Percentiles rank a stretch among this genome's conserved stretches.
Evolutionary conservation across 257 asterid species (phyloP).

Genomic region (Nicotiana tomentosiformis): DNA sequence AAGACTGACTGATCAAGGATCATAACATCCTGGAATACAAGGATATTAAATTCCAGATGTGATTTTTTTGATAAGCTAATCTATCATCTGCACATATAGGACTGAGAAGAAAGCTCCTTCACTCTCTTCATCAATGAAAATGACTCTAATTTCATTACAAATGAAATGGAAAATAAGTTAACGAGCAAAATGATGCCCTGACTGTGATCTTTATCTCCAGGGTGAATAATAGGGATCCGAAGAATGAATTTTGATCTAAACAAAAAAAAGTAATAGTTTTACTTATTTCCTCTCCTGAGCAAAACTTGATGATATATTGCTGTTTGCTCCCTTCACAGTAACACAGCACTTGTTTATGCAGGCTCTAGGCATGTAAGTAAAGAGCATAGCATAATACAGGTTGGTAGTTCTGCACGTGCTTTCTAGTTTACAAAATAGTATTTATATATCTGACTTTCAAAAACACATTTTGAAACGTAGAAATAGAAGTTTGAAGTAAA

Average conservation of each 20-base stretch:
- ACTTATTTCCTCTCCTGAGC: not conserved
- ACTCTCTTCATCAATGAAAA: not conserved
- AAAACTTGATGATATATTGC: not conserved
- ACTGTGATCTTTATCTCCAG: not conserved
- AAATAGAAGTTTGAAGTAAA: not conserved
- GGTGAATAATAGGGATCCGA: not conserved
- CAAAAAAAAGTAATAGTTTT: not conserved
- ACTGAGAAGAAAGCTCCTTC: not conserved
- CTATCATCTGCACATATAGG: not conserved
- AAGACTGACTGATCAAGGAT: slow-evolving; percentile 49
- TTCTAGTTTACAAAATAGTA: not conserved
- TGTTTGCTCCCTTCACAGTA: not conserved
- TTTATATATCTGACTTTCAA: not conserved
- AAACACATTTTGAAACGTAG: not conserved
- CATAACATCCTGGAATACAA: slow-evolving; percentile 42
- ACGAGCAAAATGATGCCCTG: not conserved
- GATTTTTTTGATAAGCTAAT: too few relatives aligned
- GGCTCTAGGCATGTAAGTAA: not conserved
- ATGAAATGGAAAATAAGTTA: not conserved
- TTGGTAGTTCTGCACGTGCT: not conserved
- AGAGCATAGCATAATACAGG: not conserved
- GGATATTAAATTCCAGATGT: too few relatives aligned
- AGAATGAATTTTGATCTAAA: not conserved
- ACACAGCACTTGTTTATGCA: not conserved
- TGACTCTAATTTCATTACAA: not conserved